Percentiles rank a stretch among this genome's conserved stretches.
phyloP scores from a whole-genome alignment of 139 green algal genomes.

The Edaphochlamys debaryana region DNA sequence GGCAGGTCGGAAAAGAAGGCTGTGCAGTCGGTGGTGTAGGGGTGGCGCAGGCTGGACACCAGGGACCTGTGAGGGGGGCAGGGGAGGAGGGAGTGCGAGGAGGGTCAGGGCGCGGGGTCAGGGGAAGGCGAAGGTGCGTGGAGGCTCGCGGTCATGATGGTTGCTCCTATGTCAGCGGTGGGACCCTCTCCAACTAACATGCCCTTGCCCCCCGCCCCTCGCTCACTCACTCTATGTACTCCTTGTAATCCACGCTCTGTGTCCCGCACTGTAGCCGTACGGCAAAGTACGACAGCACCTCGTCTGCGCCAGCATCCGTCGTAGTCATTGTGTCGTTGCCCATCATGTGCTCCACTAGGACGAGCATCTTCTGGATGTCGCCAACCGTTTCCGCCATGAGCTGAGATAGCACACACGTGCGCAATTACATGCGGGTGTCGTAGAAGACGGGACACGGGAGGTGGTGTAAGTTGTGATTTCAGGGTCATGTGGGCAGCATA shows the following conservation, averaged over 20 bases:
- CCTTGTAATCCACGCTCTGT: not conserved
- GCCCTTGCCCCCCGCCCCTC: no score
- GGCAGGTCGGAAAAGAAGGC: not conserved
- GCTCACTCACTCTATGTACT: not conserved
- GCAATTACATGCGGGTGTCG: no score
- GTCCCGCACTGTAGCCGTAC: not conserved
- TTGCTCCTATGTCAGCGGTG: no score
- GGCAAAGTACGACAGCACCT: constrained; percentile 1
- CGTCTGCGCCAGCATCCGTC: not conserved
- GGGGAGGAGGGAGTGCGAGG: no score
- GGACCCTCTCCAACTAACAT: no score
- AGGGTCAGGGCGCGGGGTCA: no score
- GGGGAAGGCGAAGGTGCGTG: no score
- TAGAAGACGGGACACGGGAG: no score
- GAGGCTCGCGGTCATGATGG: no score
- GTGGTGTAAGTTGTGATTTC: no score
- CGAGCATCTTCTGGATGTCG: constrained; percentile 16
- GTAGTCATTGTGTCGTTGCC: not conserved
- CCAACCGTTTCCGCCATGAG: not conserved
- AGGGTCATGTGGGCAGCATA: no score
- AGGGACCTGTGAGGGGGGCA: not conserved
- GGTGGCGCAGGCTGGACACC: constrained; percentile 11
- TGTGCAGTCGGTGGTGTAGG: constrained; percentile 24
- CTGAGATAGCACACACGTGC: no score
- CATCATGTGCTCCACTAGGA: not conserved